Conservation (phyloP, 257 asterid genomes). For the Solanum lycopersicoides region DNA sequence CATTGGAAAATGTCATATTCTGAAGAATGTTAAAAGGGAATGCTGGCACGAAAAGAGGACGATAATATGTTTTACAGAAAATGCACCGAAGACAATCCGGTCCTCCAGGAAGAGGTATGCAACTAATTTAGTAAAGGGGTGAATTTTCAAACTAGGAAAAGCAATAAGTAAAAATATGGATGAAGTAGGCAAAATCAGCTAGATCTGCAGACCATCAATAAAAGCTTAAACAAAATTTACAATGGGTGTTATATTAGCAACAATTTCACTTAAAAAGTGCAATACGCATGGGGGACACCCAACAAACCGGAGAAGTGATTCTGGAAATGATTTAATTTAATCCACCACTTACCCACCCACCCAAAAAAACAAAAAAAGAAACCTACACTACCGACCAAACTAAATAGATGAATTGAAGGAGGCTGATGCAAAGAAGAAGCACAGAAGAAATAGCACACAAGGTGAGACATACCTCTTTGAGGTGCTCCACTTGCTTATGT, state of each 20-base stretch:
- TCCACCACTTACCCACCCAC: background rate
- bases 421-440: background rate
- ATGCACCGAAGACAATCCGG: background rate
- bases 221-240: background rate
- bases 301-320: background rate
- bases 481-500: constrained; percentile 31
- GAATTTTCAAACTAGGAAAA: background rate
- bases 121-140: background rate
- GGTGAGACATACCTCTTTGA: constrained; percentile 35
- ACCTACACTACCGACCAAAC: background rate
- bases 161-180: background rate
- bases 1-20: background rate
- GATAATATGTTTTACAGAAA: background rate
- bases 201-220: background rate
- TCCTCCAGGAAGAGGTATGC: background rate
- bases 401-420: background rate
- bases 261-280: background rate
- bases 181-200: background rate
- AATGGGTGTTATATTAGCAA: background rate
- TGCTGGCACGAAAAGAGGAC: background rate
- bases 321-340: background rate
- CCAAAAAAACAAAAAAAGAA: background rate
- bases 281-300: background rate
- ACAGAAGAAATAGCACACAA: background rate
- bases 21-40: background rate